Conservation (phyloP, 495 filamentous ascomycete genomes). For the Hypoxylon trugodes region DNA sequence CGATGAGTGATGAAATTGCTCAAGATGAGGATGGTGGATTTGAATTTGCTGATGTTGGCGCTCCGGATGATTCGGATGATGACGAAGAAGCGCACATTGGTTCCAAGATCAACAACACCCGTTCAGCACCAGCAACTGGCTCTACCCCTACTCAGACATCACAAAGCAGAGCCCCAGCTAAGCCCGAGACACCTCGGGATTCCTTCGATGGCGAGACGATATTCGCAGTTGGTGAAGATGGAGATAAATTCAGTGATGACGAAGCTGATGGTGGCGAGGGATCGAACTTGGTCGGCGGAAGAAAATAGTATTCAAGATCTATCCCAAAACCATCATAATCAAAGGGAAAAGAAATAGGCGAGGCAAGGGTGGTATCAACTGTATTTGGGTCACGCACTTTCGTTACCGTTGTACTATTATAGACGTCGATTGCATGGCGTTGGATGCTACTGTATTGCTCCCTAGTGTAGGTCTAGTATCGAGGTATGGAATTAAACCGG, state of each 20-base stretch:
- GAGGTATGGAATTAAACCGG: conserved; percentile 3
- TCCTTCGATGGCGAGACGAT: conserved; percentile 92
- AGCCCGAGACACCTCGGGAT: conserved; percentile 61
- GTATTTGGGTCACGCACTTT: conserved; percentile 25
- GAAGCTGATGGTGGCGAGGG: conserved; percentile 65
- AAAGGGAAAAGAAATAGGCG: conserved; percentile 13
- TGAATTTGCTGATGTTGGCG: conserved; percentile 92
- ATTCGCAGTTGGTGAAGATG: conserved; percentile 90
- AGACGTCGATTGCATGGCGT: conserved; percentile 37
- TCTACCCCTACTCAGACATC: conserved; percentile 34
- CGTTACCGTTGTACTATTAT: conserved; percentile 40
- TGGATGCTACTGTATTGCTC: conserved; percentile 28
- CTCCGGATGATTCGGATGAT: conserved; percentile 73
- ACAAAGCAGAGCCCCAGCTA: conserved; percentile 54
- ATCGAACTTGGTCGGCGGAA: conserved; percentile 67
- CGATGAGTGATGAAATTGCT: conserved; percentile 98
- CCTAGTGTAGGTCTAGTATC: neutral
- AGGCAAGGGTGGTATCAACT: conserved; percentile 10
- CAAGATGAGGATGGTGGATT: conserved; percentile 97
- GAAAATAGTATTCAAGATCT: conserved; percentile 40
- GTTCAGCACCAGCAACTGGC: conserved; percentile 17
- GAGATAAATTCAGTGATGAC: conserved; percentile 66
- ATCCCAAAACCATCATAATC: neutral
- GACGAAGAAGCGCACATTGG: conserved; percentile 58
- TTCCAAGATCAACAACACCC: conserved; percentile 41